Evolutionary conservation across 2,329 filamentous ascomycete species (phyloP).

Genomic region (Celoporthe dispersa): DNA sequence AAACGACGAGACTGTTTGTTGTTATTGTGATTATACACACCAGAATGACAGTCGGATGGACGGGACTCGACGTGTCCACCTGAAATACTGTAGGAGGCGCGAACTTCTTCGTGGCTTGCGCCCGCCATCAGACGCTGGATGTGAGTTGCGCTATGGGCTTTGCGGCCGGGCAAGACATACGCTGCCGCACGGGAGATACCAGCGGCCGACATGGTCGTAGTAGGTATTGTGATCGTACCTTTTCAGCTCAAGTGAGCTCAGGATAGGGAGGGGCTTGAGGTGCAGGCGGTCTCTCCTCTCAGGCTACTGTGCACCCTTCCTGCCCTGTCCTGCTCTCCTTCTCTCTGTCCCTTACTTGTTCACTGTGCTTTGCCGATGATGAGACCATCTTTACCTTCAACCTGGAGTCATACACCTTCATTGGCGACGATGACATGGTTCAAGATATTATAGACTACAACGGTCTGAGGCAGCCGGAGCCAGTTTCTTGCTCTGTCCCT

Average conservation of each 20-base stretch:
- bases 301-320: background rate
- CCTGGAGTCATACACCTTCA: conserved; percentile 23
- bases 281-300: background rate
- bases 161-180: too few species aligned
- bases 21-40: too few species aligned
- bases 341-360: background rate
- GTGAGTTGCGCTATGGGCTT: too few species aligned
- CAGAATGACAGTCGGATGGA: background rate
- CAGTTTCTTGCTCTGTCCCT: background rate
- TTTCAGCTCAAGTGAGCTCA: background rate
- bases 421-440: conserved; percentile 24
- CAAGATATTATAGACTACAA: conserved; percentile 24
- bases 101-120: too few species aligned
- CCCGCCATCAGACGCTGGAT: too few species aligned
- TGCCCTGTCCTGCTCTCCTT: background rate
- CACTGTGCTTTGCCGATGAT: conserved; percentile 20
- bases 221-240: background rate
- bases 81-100: too few species aligned
- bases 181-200: background rate
- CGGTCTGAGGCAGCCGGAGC: conserved; percentile 17
- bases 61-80: too few species aligned
- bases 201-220: background rate
- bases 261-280: background rate
- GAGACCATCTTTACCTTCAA: conserved; percentile 18
- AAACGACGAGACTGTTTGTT: background rate